Percentiles rank a stretch among this genome's conserved stretches.
phyloP scores from a whole-genome alignment of 1,284 basidiomycete species.

The Filobasidium uniguttulatum region DNA sequence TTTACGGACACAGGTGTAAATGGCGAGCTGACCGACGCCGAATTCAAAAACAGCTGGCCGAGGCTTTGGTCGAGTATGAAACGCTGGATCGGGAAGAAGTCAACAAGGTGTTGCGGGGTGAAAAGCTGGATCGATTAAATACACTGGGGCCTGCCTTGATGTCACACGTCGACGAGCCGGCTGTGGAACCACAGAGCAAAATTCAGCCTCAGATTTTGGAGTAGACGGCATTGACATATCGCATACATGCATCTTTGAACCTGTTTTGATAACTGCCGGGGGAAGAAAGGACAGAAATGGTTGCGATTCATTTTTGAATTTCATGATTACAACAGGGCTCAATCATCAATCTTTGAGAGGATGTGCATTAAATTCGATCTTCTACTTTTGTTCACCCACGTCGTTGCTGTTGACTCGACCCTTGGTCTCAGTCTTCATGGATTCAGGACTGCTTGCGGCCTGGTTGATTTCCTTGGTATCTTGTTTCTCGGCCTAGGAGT shows the following conservation, averaged over 20 bases:
- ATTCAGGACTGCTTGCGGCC: slow-evolving; percentile 17
- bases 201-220: too few species aligned
- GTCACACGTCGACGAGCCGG: slow-evolving; percentile 1
- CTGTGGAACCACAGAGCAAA: too few species aligned
- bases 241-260: too few species aligned
- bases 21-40: not conserved
- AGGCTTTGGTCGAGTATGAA: slow-evolving; percentile 81
- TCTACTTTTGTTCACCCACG: too few species aligned
- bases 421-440: slow-evolving; percentile 21
- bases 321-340: too few species aligned
- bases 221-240: too few species aligned
- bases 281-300: too few species aligned
- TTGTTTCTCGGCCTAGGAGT: slow-evolving; percentile 14
- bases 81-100: slow-evolving; percentile 81
- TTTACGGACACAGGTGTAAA: too few species aligned
- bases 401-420: slow-evolving; percentile 16
- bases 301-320: too few species aligned
- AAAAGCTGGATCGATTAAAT: slow-evolving; percentile 44
- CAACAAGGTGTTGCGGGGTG: slow-evolving; percentile 63
- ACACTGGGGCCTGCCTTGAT: not conserved
- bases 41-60: slow-evolving; percentile 49
- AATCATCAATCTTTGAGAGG: too few species aligned
- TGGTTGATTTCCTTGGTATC: slow-evolving; percentile 19
- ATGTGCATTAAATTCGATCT: too few species aligned
- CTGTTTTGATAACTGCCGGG: too few species aligned